Conservation (phyloP, 2,329 filamentous ascomycete species). For the Alternaria hordeiaustralica region DNA sequence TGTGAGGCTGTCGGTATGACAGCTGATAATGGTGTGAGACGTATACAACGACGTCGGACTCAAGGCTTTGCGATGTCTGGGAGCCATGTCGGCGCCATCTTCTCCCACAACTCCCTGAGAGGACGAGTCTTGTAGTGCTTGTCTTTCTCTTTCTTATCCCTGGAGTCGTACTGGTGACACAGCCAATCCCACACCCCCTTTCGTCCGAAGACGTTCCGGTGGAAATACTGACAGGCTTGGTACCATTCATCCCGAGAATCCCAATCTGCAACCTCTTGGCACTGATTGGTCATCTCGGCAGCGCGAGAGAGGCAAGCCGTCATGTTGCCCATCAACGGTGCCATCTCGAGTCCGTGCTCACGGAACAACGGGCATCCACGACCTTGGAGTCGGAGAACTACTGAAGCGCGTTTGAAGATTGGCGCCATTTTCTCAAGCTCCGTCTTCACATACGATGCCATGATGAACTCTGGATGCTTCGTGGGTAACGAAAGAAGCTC, state of each 20-base stretch:
- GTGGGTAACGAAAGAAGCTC: not conserved
- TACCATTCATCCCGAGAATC: not conserved
- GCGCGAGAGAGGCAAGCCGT: no score
- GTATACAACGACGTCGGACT: not conserved
- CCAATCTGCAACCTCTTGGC: not conserved
- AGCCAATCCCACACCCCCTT: not conserved
- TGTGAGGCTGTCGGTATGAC: not conserved
- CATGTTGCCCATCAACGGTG: not conserved
- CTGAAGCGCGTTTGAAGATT: not conserved
- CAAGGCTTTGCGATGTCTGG: not conserved
- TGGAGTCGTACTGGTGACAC: not conserved
- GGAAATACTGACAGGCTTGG: not conserved
- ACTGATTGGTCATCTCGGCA: not conserved
- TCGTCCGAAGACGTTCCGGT: not conserved
- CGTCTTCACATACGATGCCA: not conserved
- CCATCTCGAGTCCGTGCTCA: not conserved
- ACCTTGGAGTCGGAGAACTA: conserved; percentile 1
- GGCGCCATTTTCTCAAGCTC: not conserved
- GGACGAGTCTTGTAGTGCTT: not conserved
- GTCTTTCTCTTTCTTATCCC: no score
- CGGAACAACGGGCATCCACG: not conserved
- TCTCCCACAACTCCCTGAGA: not conserved
- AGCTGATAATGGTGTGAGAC: not conserved
- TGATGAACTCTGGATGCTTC: not conserved
- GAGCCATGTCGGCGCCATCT: not conserved